Evolutionary conservation across 148 eudicot genomes (phyloP).

Genomic region (Arctostaphylos glauca): DNA sequence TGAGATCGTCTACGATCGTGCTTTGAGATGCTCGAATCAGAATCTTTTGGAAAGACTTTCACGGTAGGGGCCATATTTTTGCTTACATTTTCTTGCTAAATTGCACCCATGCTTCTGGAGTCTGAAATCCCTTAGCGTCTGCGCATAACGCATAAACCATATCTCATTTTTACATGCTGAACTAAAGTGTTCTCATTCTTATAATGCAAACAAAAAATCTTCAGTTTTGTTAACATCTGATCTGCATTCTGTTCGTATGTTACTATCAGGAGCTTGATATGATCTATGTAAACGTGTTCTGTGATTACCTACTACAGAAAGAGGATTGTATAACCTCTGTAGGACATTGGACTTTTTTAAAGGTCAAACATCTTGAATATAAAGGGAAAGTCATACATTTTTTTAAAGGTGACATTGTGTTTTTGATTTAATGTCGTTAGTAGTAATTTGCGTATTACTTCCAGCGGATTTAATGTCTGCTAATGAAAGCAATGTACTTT

Average conservation of each 20-base stretch:
- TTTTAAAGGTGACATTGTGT: neutral
- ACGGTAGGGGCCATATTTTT: constrained; percentile 45
- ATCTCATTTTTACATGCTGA: neutral
- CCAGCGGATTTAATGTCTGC: neutral
- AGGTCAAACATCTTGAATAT: neutral
- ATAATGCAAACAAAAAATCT: neutral
- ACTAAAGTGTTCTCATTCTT: neutral
- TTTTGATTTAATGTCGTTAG: neutral
- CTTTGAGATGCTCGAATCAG: constrained; percentile 77
- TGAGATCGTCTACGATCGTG: constrained; percentile 85
- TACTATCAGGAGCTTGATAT: neutral
- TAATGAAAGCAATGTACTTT: neutral
- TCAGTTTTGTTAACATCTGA: neutral
- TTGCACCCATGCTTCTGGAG: neutral
- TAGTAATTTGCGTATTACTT: neutral
- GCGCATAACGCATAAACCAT: neutral
- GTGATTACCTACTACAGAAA: too few species aligned
- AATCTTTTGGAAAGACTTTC: constrained; percentile 77
- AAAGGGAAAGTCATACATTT: neutral
- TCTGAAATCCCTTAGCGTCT: neutral
- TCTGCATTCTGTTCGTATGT: neutral
- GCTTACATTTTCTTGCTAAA: neutral
- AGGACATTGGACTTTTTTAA: neutral
- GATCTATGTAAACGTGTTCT: neutral
- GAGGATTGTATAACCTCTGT: neutral